Percentiles rank a stretch among this genome's conserved stretches.
Conservation (phyloP, 2,329 filamentous ascomycete species). For the Davidsoniella virescens region DNA sequence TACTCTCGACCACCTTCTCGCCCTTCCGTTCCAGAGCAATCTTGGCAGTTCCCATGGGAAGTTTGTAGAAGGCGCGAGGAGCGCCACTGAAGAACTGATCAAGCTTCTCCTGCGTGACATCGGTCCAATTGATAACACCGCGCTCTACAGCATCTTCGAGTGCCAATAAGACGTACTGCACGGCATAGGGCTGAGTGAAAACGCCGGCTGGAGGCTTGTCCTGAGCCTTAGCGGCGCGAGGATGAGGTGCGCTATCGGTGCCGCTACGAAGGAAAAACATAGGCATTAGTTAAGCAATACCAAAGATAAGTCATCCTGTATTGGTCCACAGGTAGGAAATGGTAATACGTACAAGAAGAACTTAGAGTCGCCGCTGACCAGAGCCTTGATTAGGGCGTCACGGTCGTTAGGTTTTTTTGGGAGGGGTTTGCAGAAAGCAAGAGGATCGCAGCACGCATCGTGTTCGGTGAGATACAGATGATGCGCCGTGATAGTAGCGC, state of each 20-base stretch:
- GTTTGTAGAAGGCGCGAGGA: conserved; percentile 38
- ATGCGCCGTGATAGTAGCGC: conserved; percentile 68
- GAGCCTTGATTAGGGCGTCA: conserved; percentile 51
- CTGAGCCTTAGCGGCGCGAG: conserved; percentile 38
- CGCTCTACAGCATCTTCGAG: conserved; percentile 45
- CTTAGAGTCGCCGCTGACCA: conserved; percentile 40
- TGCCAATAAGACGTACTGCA: conserved; percentile 44
- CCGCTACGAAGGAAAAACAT: conserved; percentile 19
- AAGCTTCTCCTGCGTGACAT: conserved; percentile 38
- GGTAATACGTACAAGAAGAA: conserved; percentile 51
- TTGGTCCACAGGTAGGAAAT: background rate
- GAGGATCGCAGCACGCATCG: conserved; percentile 42
- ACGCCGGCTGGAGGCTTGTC: conserved; percentile 53
- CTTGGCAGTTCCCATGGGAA: conserved; percentile 19
- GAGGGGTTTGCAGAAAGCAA: conserved; percentile 60
- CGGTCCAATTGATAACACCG: conserved; percentile 32
- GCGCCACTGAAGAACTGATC: conserved; percentile 36
- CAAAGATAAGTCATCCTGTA: background rate
- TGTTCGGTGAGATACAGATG: conserved; percentile 70
- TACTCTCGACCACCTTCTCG: conserved; percentile 24
- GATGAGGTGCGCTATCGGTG: conserved; percentile 50
- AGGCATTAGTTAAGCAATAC: background rate
- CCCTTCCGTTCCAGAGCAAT: conserved; percentile 27
- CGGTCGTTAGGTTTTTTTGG: conserved; percentile 58
- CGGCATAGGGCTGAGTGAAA: conserved; percentile 60